Evolutionary conservation across 139 green algal genomes (phyloP), one percentile per base, ranked within the genome.

Genomic region (Pleodorina starrii): DNA sequence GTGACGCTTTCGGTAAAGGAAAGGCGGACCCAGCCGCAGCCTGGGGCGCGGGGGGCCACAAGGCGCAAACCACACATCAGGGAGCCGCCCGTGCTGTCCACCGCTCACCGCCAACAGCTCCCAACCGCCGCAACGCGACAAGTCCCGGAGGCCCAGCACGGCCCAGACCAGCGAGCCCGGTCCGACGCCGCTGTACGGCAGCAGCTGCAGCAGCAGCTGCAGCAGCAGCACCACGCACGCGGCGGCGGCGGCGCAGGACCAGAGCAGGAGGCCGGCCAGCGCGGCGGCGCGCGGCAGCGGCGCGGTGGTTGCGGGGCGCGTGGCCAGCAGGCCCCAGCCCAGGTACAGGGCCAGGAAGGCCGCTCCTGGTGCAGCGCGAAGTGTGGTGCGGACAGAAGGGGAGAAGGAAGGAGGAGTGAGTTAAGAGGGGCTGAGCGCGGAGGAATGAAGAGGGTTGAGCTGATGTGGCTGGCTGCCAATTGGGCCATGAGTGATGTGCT

Each of bases 151-250:
- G 2, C 81, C 81, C 42, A 87, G 81, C 25, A 46, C 60, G 21
- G 36, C 10, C 81, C 81, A 87, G 27, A 48, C 0, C 60, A 25
- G 1, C 27, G 79, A 86, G 35, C 57, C 57, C 9, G 79, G 81
- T 10, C n/a, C 81, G 5, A 14, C 27, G 72, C 81, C 60, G 43
- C 29, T 27, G 17, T 43, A 44, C 42, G 59, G 35, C 40, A 86
- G 29, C 42, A 86, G 59, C 35, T 59, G 60, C 43, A 87, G 60
- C 38, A 87, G 40, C 42, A 77, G 81, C 60, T 68, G 81, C 21
- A 63, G 25, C 60, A 87, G 81, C 42, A 87, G 44, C 42, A 27
- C 14, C 19, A 51, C 81, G 27, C 35, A 72, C 5, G 57, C 48
- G 16, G n/a, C 29, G 40, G 57, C 81, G 29, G 43, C 27, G 12